A percentile compares a stretch with the other conserved stretches of the same genome.
phyloP scores from a whole-genome alignment of 306 rosid species.

The Leucaena leucocephala region DNA sequence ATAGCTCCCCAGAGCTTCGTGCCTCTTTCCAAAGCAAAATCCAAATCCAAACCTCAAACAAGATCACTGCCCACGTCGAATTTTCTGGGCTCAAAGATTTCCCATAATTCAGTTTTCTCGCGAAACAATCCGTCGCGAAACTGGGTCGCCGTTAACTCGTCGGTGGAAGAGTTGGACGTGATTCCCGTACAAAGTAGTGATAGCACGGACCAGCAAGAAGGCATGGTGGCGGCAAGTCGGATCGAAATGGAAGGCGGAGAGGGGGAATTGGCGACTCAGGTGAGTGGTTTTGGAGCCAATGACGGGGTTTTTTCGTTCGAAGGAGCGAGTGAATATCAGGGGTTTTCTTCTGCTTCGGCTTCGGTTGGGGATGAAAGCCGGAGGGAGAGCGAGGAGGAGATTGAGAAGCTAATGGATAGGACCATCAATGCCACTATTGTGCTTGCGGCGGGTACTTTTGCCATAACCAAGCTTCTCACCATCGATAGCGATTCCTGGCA shows the following conservation, averaged over 20 bases:
- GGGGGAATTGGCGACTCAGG: constrained; percentile 64
- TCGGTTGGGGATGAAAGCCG: constrained; percentile 50
- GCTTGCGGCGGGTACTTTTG: constrained; percentile 82
- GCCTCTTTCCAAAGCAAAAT: constrained; percentile 43
- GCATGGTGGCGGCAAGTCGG: constrained; percentile 51
- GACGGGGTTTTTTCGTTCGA: constrained; percentile 68
- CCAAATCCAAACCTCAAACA: constrained; percentile 31
- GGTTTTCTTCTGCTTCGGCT: constrained; percentile 64
- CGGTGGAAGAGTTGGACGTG: constrained; percentile 61
- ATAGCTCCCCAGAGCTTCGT: constrained; percentile 60
- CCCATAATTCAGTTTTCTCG: constrained; percentile 35
- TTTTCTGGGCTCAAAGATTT: constrained; percentile 34
- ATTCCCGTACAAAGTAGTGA: constrained; percentile 68
- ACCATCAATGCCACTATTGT: constrained; percentile 78
- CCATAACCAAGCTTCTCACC: constrained; percentile 83
- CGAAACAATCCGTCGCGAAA: constrained; percentile 36
- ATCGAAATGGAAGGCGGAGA: constrained; percentile 63
- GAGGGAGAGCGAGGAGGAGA: constrained; percentile 42
- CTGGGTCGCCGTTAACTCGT: constrained; percentile 37
- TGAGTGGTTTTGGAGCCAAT: constrained; percentile 61
- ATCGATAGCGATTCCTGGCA: constrained; percentile 95
- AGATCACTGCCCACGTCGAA: constrained; percentile 30
- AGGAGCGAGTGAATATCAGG: constrained; percentile 34
- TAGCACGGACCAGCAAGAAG: constrained; percentile 70
- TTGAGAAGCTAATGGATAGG: constrained; percentile 69